Conservation (phyloP, 306 rosid genomes). For the Pyrus pyrifolia region DNA sequence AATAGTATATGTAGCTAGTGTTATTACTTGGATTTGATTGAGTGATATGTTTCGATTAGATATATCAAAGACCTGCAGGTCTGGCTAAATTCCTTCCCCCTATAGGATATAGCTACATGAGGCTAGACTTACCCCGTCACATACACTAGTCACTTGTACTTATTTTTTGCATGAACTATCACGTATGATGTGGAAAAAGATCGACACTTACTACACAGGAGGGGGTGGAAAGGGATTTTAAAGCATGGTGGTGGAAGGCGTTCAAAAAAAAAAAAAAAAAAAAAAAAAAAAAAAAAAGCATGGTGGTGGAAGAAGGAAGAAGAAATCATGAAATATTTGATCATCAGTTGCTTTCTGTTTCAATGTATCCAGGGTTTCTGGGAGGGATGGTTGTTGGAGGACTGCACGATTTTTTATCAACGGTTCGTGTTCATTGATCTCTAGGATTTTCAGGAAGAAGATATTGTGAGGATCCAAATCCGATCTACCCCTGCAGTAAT, state of each 20-base stretch:
- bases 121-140: background rate
- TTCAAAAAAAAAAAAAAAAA: no score
- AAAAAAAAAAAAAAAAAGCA: no score
- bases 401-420: no score
- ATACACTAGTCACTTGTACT: background rate
- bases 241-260: background rate
- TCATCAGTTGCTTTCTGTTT: background rate
- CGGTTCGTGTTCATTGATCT: no score
- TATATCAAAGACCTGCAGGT: constrained; percentile 23
- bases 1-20: constrained; percentile 32
- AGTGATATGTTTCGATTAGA: constrained; percentile 39
- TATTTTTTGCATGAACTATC: constrained; percentile 46
- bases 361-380: background rate
- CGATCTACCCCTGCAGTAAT: background rate
- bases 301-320: background rate
- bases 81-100: constrained; percentile 30
- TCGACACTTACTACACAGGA: background rate
- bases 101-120: background rate
- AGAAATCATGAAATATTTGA: background rate
- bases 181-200: background rate
- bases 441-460: rapidly evolving
- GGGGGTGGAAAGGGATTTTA: background rate
- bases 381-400: background rate
- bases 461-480: no score
- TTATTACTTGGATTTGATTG: constrained; percentile 45